Percentiles rank a stretch among this genome's conserved stretches.
These are phyloP conservation scores for Termitomyces sp. DNA, from an alignment of 768 basidiomycete species.

Conservation along the genomic window DNA sequence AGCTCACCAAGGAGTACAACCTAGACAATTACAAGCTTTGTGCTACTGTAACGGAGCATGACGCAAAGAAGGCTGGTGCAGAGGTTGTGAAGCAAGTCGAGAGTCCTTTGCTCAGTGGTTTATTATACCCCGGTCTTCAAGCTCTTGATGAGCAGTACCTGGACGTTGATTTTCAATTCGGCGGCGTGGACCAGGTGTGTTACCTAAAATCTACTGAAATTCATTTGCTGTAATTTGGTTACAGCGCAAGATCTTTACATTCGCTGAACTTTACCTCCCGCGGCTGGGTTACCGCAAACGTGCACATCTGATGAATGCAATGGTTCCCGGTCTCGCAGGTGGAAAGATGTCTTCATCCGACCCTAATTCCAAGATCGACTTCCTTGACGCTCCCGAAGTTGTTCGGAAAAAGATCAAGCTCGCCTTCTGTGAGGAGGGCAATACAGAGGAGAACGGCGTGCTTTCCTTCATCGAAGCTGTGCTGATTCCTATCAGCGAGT, in stretches of 20 bases:
- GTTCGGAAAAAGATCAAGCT: constrained; percentile 86
- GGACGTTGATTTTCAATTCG: constrained; percentile 94
- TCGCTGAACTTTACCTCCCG: constrained; percentile 94
- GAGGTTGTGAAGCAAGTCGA: constrained; percentile 99
- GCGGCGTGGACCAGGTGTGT: constrained; percentile 91
- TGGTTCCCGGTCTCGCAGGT: constrained; percentile 93
- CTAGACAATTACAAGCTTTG: constrained; percentile 92
- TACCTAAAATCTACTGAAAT: background rate
- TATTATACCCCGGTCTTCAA: constrained; percentile 95
- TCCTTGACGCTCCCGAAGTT: constrained; percentile 80
- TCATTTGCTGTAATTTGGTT: background rate
- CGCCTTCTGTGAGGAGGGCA: constrained; percentile 94
- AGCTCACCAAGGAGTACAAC: constrained; percentile 87
- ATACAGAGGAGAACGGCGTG: constrained; percentile 81
- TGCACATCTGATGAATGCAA: constrained; percentile 95
- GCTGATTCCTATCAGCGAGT: constrained; percentile 79
- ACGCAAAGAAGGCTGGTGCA: constrained; percentile 96
- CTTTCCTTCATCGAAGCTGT: constrained; percentile 82
- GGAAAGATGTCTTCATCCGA: constrained; percentile 99
- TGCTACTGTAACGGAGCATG: constrained; percentile 90
- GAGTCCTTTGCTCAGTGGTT: constrained; percentile 81
- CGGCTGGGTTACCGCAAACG: constrained; percentile 89
- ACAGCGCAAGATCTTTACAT: constrained; percentile 97
- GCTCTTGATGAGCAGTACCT: constrained; percentile 98
- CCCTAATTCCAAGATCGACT: constrained; percentile 97